Percentiles rank a stretch among this genome's conserved stretches.
These are phyloP conservation scores for Filobasidium floriforme DNA, from an alignment of 768 basidiomycete genomes.

Conservation along the genomic window DNA sequence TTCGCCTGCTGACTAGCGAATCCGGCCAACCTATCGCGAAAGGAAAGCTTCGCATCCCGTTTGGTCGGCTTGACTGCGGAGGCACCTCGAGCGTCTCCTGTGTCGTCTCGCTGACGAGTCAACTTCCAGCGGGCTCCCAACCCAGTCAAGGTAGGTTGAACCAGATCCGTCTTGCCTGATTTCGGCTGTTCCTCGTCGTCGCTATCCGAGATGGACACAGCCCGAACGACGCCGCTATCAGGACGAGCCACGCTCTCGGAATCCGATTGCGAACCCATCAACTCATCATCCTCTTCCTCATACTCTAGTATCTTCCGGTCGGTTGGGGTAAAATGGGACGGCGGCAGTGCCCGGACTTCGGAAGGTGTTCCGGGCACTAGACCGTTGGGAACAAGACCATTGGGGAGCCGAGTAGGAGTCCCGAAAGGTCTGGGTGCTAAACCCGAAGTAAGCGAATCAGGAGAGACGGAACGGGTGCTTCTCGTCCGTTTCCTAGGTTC, in stretches of 20 bases:
- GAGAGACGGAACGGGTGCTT: no score
- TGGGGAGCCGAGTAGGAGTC: not conserved
- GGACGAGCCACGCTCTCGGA: not conserved
- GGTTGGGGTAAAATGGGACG: slow-evolving; percentile 10
- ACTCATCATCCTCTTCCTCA: slow-evolving; percentile 17
- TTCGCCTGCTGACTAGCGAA: slow-evolving; percentile 54
- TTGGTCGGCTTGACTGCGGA: not conserved
- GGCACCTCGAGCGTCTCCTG: not conserved
- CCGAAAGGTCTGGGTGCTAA: not conserved
- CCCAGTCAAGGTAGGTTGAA: not conserved
- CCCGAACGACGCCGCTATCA: not conserved
- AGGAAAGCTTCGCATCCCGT: not conserved
- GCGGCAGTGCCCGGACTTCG: not conserved
- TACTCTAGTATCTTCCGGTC: slow-evolving; percentile 16
- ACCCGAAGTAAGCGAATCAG: not conserved
- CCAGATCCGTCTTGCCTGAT: not conserved
- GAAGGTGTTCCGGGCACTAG: not conserved
- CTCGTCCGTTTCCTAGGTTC: no score
- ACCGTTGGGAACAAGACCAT: not conserved
- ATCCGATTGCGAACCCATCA: not conserved
- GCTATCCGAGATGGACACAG: not conserved
- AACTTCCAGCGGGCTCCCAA: not conserved
- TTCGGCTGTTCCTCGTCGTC: not conserved
- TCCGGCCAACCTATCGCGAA: slow-evolving; percentile 33
- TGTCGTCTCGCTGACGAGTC: not conserved